Evolutionary conservation across 306 rosid genomes (phyloP).

Genomic region (Senna tora): DNA sequence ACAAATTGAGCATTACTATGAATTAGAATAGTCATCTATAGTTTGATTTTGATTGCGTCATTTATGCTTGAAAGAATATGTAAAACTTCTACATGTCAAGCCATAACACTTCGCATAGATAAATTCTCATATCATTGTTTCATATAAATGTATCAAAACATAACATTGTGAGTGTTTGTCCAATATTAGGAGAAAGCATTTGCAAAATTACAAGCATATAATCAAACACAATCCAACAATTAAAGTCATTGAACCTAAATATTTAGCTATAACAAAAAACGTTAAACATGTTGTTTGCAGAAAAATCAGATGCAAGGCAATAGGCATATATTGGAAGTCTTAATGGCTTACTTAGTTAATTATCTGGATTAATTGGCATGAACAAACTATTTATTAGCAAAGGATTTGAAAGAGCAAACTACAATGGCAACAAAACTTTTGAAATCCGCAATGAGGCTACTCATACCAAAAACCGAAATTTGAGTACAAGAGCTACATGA

Average conservation of each 20-base stretch:
- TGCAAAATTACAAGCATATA: background rate
- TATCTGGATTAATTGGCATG: too few relatives aligned
- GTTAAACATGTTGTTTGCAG: slow-evolving; percentile 5
- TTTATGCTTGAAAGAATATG: slow-evolving; percentile 27
- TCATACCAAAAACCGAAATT: slow-evolving; percentile 21
- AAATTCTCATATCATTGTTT: slow-evolving; percentile 8
- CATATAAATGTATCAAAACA: slow-evolving; percentile 10
- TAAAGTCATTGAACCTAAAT: background rate
- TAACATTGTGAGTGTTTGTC: slow-evolving; percentile 1
- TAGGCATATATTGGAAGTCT: slow-evolving; percentile 14
- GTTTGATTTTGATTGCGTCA: too few relatives aligned
- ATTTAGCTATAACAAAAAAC: background rate
- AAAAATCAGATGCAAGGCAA: slow-evolving; percentile 9
- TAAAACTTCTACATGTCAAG: slow-evolving; percentile 13
- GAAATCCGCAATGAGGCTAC: slow-evolving; percentile 30
- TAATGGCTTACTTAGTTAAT: background rate
- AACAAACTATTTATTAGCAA: background rate
- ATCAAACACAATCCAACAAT: slow-evolving; percentile 16
- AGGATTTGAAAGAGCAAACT: background rate
- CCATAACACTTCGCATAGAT: slow-evolving; percentile 25
- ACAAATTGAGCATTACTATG: slow-evolving; percentile 32
- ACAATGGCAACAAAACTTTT: slow-evolving; percentile 8
- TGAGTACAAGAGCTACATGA: slow-evolving; percentile 24
- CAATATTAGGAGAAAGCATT: background rate
- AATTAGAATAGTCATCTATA: slow-evolving; percentile 16